Evolutionary conservation across 129 eudicot species (phyloP).

Genomic region (Saposhnikovia divaricata): DNA sequence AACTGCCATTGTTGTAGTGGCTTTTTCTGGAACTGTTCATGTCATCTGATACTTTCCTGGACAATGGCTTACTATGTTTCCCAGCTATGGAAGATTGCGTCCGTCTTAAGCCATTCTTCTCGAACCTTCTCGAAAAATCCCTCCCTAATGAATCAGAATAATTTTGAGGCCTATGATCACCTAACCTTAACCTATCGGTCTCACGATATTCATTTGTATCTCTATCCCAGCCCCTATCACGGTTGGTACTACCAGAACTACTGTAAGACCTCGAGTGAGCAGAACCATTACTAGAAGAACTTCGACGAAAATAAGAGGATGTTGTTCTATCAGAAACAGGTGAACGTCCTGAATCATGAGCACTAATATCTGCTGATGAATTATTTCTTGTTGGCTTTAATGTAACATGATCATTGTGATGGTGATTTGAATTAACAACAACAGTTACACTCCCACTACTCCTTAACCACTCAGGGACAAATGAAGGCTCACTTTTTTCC

Average conservation of each 20-base stretch:
- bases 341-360: conserved; percentile 44
- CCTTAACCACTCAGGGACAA: conserved; percentile 92
- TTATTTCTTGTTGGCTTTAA: conserved; percentile 46
- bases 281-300: conserved; percentile 73
- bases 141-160: conserved; percentile 42
- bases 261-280: conserved; percentile 22
- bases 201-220: conserved; percentile 39
- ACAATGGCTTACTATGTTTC: conserved; percentile 48
- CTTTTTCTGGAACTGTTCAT: conserved; percentile 29
- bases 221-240: conserved; percentile 67
- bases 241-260: conserved; percentile 57
- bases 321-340: conserved; percentile 51
- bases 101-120: conserved; percentile 64
- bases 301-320: conserved; percentile 59
- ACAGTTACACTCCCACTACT: conserved; percentile 42
- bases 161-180: conserved; percentile 44
- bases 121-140: conserved; percentile 43
- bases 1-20: conserved; percentile 31
- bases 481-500: conserved; percentile 92
- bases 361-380: conserved; percentile 35
- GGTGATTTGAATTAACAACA: conserved; percentile 27
- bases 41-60: conserved; percentile 39
- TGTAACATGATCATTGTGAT: conserved; percentile 42
- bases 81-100: conserved; percentile 67
- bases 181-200: conserved; percentile 32